Percentiles rank a stretch among this genome's conserved stretches.
phyloP scores from a whole-genome alignment of 2,329 filamentous ascomycete species.

The Volutella citrinella region DNA sequence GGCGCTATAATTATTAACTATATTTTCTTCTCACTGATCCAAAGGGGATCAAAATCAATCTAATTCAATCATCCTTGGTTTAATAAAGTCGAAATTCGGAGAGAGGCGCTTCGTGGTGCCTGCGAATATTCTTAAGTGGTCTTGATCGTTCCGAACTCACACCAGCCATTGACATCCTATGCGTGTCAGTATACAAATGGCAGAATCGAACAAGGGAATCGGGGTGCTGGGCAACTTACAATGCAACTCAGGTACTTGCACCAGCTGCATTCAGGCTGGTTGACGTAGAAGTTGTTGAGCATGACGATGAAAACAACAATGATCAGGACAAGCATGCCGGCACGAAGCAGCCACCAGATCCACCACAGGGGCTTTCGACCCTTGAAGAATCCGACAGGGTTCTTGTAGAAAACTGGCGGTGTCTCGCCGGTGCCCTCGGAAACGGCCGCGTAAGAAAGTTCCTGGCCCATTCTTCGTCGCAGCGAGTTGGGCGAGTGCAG shows the following conservation, averaged over 20 bases:
- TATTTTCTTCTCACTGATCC: too few species aligned
- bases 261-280: constrained; percentile 75
- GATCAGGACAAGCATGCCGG: constrained; percentile 72
- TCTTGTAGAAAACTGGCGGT: constrained; percentile 55
- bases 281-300: constrained; percentile 86
- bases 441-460: constrained; percentile 70
- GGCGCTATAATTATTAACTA: too few species aligned
- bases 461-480: constrained; percentile 68
- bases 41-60: too few species aligned
- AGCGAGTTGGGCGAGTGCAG: constrained; percentile 84
- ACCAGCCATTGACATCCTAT: constrained; percentile 66
- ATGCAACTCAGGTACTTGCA: constrained; percentile 94
- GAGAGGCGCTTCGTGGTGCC: too few species aligned
- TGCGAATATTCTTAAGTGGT: too few species aligned
- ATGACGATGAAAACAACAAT: constrained; percentile 83
- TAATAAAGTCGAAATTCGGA: too few species aligned
- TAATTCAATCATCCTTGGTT: too few species aligned
- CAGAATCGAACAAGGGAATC: neutral
- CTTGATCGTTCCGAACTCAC: constrained; percentile 46
- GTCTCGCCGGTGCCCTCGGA: constrained; percentile 46
- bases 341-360: constrained; percentile 91
- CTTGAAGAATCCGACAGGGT: constrained; percentile 79
- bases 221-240: constrained; percentile 60
- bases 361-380: constrained; percentile 93
- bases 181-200: constrained; percentile 18